phyloP scores from a whole-genome alignment of 805 yeast genomes.

The Candida silvicultrix region DNA sequence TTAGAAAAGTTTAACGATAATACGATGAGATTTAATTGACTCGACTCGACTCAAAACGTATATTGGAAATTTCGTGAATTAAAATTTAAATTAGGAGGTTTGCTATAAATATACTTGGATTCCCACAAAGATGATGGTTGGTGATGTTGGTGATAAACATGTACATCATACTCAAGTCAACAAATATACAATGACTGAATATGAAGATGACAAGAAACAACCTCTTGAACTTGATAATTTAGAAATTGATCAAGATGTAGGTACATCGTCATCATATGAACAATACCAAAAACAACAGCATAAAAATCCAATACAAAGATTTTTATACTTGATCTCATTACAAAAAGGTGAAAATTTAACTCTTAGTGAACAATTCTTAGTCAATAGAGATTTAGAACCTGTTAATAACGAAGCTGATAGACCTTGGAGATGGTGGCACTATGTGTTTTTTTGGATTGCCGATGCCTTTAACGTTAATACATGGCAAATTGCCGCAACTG shows the following conservation, averaged over 20 bases:
- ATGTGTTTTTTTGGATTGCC: slow-evolving; percentile 77
- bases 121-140: too few species aligned
- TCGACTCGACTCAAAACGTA: too few species aligned
- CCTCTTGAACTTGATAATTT: not conserved
- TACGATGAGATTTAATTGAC: too few species aligned
- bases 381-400: slow-evolving; percentile 73
- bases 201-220: not conserved
- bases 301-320: not conserved
- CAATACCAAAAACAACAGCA: not conserved
- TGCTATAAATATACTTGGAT: too few species aligned
- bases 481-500: slow-evolving; percentile 88
- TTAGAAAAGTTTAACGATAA: not conserved
- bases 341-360: slow-evolving; percentile 29
- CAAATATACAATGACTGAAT: not conserved
- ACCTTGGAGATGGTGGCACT: slow-evolving; percentile 84
- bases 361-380: slow-evolving; percentile 56
- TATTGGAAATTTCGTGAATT: too few species aligned
- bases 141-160: too few species aligned
- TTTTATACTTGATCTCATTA: slow-evolving; percentile 3
- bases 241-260: not conserved
- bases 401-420: slow-evolving; percentile 62
- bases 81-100: too few species aligned
- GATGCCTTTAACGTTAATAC: slow-evolving; percentile 88
- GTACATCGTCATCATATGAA: not conserved
- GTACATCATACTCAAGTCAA: too few species aligned